These are phyloP conservation scores for Hexamita inflata DNA, from an alignment of 208 protist species.

Conservation along the genomic window DNA sequence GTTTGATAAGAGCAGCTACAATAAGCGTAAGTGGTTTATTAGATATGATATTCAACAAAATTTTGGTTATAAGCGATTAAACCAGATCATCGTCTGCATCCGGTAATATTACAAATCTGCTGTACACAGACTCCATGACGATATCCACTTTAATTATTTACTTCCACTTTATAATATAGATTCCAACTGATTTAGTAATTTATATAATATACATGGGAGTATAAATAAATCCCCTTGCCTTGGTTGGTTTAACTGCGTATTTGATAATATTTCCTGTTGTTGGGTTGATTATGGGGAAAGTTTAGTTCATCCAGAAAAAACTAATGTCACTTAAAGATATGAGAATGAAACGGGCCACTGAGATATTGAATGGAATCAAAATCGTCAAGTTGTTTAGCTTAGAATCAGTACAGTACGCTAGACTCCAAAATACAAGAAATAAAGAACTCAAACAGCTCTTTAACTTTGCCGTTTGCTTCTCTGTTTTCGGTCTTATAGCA, in stretches of 20 bases:
- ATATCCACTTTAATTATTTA: slow-evolving; percentile 34
- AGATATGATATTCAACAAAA: background rate
- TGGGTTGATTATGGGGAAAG: background rate
- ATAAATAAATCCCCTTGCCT: slow-evolving; percentile 38
- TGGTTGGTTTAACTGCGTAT: slow-evolving; percentile 47
- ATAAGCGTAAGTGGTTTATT: background rate
- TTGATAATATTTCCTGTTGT: slow-evolving; percentile 47
- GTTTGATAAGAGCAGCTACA: background rate
- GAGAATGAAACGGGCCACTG: slow-evolving; percentile 44
- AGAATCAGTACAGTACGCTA: slow-evolving; percentile 42
- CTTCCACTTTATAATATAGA: slow-evolving; percentile 36
- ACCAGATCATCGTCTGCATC: background rate
- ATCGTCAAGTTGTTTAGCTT: slow-evolving; percentile 53
- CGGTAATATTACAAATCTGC: slow-evolving; percentile 55
- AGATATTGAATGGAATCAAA: slow-evolving; percentile 50
- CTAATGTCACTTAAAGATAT: slow-evolving; percentile 38
- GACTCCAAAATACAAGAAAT: slow-evolving; percentile 29
- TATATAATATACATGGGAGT: slow-evolving; percentile 43
- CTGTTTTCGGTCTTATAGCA: background rate
- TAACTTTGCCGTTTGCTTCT: background rate
- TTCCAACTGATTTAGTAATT: slow-evolving; percentile 46
- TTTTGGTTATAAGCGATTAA: background rate
- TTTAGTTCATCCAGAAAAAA: slow-evolving; percentile 6
- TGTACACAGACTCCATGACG: slow-evolving; percentile 35
- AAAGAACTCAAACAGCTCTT: background rate